phyloP scores from a whole-genome alignment of 441 rosid species.

The Arabidopsis hybrid region DNA sequence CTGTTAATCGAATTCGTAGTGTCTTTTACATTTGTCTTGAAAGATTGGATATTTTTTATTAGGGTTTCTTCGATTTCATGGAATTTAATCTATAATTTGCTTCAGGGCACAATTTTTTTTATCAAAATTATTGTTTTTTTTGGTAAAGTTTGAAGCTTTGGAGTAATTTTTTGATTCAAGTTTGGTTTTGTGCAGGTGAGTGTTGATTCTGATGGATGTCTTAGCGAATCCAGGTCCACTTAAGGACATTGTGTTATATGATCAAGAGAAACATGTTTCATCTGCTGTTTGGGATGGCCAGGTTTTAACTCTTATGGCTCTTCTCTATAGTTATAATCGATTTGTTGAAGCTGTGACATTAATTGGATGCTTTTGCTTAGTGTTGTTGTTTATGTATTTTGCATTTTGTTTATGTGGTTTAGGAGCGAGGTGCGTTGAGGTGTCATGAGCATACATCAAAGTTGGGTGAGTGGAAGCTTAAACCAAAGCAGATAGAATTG shows the following conservation, averaged over 20 bases:
- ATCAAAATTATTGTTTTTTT: background rate
- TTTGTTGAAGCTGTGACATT: background rate
- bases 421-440: slow-evolving; percentile 98
- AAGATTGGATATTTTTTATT: slow-evolving; percentile 20
- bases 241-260: slow-evolving; percentile 73
- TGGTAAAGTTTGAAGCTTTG: slow-evolving; percentile 28
- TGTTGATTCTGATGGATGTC: slow-evolving; percentile 51
- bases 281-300: slow-evolving; percentile 99
- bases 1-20: background rate
- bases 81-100: background rate
- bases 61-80: slow-evolving; percentile 40
- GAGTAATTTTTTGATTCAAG: slow-evolving; percentile 1
- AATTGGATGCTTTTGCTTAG: background rate
- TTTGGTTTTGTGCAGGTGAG: slow-evolving; percentile 25
- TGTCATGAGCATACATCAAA: slow-evolving; percentile 99
- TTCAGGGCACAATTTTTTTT: slow-evolving; percentile 8
- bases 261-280: slow-evolving; percentile 96
- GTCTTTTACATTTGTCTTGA: too few species aligned
- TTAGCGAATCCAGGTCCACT: slow-evolving; percentile 83
- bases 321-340: background rate
- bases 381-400: background rate
- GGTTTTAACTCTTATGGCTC: slow-evolving; percentile 49
- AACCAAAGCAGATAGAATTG: slow-evolving; percentile 72
- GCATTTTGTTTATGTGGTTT: slow-evolving; percentile 16
- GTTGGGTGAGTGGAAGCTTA: slow-evolving; percentile 93